Percentiles rank a stretch among this genome's conserved stretches.
Evolutionary conservation across 108 stramenopile species (phyloP).

Genomic region (Nannochloropsis salina): DNA sequence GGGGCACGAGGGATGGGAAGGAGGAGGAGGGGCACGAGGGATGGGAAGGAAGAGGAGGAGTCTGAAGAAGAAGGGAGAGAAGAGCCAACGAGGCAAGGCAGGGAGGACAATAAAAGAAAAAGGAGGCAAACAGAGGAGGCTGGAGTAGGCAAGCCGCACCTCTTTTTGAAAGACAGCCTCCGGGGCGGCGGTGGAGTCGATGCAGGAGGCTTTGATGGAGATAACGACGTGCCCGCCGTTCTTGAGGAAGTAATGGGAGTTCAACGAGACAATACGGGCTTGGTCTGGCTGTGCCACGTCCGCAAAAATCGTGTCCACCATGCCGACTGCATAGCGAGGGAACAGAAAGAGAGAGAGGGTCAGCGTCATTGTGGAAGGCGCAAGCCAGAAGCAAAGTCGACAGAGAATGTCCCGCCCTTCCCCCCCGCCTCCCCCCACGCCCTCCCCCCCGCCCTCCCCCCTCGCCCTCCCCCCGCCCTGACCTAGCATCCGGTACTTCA

Average conservation of each 20-base stretch:
- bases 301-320: slow-evolving; percentile 98
- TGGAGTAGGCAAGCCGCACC: neutral
- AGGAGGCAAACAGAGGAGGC: neutral
- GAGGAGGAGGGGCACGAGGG: no score
- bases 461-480: neutral
- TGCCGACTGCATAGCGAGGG: slow-evolving; percentile 68
- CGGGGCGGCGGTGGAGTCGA: slow-evolving; percentile 97
- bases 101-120: neutral
- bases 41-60: no score
- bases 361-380: neutral
- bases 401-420: no score
- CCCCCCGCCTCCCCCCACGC: no score
- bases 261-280: slow-evolving; percentile 97
- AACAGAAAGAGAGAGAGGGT: neutral
- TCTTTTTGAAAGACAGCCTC: slow-evolving; percentile 85
- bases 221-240: slow-evolving; percentile 97
- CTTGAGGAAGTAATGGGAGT: slow-evolving; percentile 98
- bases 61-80: neutral
- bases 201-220: slow-evolving; percentile 98
- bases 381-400: neutral
- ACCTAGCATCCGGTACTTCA: slow-evolving; percentile 93
- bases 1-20: no score
- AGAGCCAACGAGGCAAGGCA: neutral
- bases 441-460: neutral
- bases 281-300: slow-evolving; percentile 98